Evolutionary conservation across 441 rosid genomes (phyloP).

Genomic region (Syzygium syzygioides): DNA sequence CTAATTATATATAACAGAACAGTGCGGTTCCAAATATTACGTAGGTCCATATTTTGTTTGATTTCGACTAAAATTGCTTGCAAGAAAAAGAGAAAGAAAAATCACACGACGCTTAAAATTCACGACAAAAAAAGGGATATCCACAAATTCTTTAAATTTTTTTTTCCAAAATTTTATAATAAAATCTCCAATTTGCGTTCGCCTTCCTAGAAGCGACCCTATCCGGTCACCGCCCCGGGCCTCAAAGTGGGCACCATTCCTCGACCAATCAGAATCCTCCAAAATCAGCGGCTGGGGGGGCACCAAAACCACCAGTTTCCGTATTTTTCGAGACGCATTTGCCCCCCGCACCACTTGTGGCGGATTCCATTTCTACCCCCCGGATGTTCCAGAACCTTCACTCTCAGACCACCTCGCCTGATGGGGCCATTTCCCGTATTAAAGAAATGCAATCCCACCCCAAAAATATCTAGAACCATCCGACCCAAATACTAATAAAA

Average conservation of each 20-base stretch:
- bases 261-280: not conserved
- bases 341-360: not conserved
- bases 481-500: not conserved
- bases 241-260: not conserved
- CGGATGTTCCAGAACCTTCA: not conserved
- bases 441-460: not conserved
- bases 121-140: not conserved
- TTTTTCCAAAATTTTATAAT: not conserved
- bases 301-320: not conserved
- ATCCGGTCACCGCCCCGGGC: not conserved
- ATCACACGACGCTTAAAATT: not conserved
- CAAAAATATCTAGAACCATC: not conserved
- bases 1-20: too few species aligned
- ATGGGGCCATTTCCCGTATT: not conserved
- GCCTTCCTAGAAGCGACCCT: not conserved
- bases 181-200: not conserved
- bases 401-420: not conserved
- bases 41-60: not conserved
- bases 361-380: not conserved
- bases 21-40: not conserved
- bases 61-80: not conserved
- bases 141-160: not conserved
- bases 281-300: not conserved
- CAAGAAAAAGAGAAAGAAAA: not conserved
- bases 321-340: not conserved